Evolutionary conservation across 768 basidiomycete genomes (phyloP).

Genomic region (Mycena crocata): DNA sequence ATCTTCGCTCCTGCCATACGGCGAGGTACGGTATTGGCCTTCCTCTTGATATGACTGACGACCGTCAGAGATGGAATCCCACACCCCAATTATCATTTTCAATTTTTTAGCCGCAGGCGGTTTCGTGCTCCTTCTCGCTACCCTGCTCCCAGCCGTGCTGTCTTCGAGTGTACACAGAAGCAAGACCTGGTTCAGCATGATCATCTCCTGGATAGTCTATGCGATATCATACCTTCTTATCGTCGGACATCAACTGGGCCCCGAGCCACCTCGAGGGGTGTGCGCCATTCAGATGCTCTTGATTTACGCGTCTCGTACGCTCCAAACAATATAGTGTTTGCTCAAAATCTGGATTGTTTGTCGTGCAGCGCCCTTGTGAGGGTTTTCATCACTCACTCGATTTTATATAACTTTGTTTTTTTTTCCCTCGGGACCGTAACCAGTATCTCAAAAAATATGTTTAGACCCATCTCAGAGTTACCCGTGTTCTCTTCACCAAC

Average conservation of each 20-base stretch:
- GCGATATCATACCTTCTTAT: constrained; percentile 13
- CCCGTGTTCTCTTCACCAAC: constrained; percentile 4
- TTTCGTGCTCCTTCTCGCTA: background rate
- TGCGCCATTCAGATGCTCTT: constrained; percentile 19
- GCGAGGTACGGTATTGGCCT: too few species aligned
- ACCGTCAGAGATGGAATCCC: constrained; percentile 16
- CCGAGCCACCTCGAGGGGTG: constrained; percentile 7
- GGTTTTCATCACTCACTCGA: background rate
- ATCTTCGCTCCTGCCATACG: too few species aligned
- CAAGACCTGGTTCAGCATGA: constrained; percentile 24
- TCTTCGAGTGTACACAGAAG: constrained; percentile 9
- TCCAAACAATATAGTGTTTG: background rate
- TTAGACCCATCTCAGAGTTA: constrained; percentile 11
- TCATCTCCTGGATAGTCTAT: constrained; percentile 18
- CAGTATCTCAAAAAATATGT: background rate
- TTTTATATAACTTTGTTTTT: background rate
- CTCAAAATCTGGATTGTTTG: background rate
- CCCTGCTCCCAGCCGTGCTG: constrained; percentile 2
- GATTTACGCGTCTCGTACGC: constrained; percentile 21
- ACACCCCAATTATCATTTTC: background rate
- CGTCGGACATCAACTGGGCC: constrained; percentile 13
- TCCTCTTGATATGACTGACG: too few species aligned
- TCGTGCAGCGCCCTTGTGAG: constrained; percentile 3
- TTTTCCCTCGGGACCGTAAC: too few species aligned
- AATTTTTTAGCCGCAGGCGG: constrained; percentile 5